Evolutionary conservation across 495 filamentous ascomycete species (phyloP).

Genomic region (Talaromyces thailandensis): DNA sequence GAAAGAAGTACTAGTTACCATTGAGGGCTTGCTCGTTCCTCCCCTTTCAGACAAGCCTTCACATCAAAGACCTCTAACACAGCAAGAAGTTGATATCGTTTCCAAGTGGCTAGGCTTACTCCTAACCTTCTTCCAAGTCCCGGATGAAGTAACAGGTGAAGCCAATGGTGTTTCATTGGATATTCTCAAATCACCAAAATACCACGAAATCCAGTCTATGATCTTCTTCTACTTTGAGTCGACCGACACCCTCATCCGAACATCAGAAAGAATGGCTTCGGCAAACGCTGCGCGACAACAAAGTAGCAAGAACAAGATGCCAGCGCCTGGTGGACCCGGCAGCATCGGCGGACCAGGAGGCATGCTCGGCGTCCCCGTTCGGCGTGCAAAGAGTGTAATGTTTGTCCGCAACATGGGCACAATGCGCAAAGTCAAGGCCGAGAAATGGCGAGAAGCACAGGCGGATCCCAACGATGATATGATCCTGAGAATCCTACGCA

Average conservation of each 20-base stretch:
- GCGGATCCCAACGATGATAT: conserved; percentile 97
- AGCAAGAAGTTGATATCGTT: conserved; percentile 88
- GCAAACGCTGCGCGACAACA: conserved; percentile 76
- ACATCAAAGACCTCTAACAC: conserved; percentile 73
- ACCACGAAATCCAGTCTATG: conserved; percentile 88
- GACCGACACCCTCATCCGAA: conserved; percentile 85
- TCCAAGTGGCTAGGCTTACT: conserved; percentile 92
- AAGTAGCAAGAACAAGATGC: conserved; percentile 39
- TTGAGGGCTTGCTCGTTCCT: conserved; percentile 85
- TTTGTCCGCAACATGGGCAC: conserved; percentile 90
- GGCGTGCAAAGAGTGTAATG: conserved; percentile 89
- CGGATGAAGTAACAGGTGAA: conserved; percentile 79
- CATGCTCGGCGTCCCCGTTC: conserved; percentile 59
- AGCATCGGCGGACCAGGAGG: conserved; percentile 49
- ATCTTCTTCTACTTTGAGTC: conserved; percentile 98
- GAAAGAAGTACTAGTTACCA: conserved; percentile 92
- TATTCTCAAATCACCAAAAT: conserved; percentile 92
- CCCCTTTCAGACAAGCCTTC: conserved; percentile 94
- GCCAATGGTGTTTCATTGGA: conserved; percentile 81
- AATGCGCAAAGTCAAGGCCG: conserved; percentile 90
- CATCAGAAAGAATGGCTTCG: conserved; percentile 88
- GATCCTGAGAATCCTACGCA: conserved; percentile 90
- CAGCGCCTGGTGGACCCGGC: conserved; percentile 55
- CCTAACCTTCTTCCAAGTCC: conserved; percentile 89
- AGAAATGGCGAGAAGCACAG: conserved; percentile 89